A percentile compares a stretch with the other conserved stretches of the same genome.
phyloP scores from a whole-genome alignment of 352 stramenopile genomes.

The Pythium graminicola region DNA sequence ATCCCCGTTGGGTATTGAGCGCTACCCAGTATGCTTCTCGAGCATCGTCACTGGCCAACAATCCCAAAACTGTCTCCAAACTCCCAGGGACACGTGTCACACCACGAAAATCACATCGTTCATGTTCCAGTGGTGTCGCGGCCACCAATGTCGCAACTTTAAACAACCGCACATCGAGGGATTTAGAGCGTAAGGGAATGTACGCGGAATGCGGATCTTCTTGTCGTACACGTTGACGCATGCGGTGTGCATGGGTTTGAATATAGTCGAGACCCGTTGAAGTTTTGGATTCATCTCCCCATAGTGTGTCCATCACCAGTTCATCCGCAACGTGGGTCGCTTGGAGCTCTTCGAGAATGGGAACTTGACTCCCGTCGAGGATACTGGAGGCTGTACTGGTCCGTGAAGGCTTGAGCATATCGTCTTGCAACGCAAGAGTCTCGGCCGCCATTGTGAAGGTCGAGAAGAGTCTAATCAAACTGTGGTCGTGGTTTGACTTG shows the following conservation, averaged over 20 bases:
- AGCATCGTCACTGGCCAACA: slow-evolving; percentile 47
- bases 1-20: slow-evolving; percentile 55
- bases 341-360: slow-evolving; percentile 2
- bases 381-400: not conserved
- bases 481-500: not conserved
- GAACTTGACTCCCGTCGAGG: not conserved
- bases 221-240: slow-evolving; percentile 32
- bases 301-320: slow-evolving; percentile 29
- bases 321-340: slow-evolving; percentile 26
- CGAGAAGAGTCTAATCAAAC: not conserved
- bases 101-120: slow-evolving; percentile 56
- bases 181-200: slow-evolving; percentile 40
- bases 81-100: slow-evolving; percentile 55
- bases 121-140: slow-evolving; percentile 20
- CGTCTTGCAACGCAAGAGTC: not conserved
- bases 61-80: slow-evolving; percentile 47
- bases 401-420: slow-evolving; percentile 4
- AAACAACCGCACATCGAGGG: slow-evolving; percentile 65
- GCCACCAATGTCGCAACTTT: slow-evolving; percentile 25
- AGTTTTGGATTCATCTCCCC: slow-evolving; percentile 26
- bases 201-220: slow-evolving; percentile 53
- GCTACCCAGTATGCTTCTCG: slow-evolving; percentile 70
- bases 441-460: not conserved
- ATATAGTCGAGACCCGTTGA: slow-evolving; percentile 53
- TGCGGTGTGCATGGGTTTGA: slow-evolving; percentile 38